Evolutionary conservation across 768 basidiomycete genomes (phyloP).

Genomic region (Auriscalpium orientale): DNA sequence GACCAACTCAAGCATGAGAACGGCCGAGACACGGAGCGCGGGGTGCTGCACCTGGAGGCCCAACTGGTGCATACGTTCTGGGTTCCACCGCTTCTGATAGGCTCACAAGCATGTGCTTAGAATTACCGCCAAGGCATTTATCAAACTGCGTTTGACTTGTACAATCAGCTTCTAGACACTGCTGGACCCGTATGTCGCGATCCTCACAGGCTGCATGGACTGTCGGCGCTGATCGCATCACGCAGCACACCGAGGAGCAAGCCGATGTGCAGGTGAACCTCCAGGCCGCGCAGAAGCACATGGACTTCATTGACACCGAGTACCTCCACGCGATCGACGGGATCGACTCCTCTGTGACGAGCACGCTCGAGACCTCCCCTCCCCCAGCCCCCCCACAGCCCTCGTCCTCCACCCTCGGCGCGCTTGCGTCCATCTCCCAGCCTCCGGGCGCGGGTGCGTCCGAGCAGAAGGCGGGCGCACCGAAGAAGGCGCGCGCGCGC

Average conservation of each 20-base stretch:
- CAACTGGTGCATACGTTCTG: conserved; percentile 58
- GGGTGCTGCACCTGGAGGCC: conserved; percentile 73
- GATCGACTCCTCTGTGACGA: conserved; percentile 43
- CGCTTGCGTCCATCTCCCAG: conserved; percentile 24
- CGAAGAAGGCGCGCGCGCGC: conserved; percentile 48
- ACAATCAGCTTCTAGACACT: conserved; percentile 73
- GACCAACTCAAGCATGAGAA: conserved; percentile 34
- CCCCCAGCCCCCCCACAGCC: conserved; percentile 40
- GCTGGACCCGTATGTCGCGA: conserved; percentile 53
- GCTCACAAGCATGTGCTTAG: conserved; percentile 30
- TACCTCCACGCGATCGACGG: conserved; percentile 59
- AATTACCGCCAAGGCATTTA: conserved; percentile 75
- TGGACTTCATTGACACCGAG: conserved; percentile 73
- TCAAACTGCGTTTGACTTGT: conserved; percentile 64
- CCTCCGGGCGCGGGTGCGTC: conserved; percentile 21
- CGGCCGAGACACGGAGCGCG: conserved; percentile 39
- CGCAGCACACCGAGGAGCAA: conserved; percentile 78
- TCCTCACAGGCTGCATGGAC: conserved; percentile 18
- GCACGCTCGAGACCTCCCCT: conserved; percentile 51
- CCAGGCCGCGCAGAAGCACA: conserved; percentile 69
- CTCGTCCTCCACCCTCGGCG: conserved; percentile 19
- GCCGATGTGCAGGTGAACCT: conserved; percentile 84
- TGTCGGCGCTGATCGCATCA: conserved; percentile 11
- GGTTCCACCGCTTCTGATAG: conserved; percentile 6
- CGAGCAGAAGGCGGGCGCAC: conserved; percentile 23